These are phyloP conservation scores for Nosema granulosis DNA, from an alignment of 371 early-diverging fungal genomes.

Conservation along the genomic window DNA sequence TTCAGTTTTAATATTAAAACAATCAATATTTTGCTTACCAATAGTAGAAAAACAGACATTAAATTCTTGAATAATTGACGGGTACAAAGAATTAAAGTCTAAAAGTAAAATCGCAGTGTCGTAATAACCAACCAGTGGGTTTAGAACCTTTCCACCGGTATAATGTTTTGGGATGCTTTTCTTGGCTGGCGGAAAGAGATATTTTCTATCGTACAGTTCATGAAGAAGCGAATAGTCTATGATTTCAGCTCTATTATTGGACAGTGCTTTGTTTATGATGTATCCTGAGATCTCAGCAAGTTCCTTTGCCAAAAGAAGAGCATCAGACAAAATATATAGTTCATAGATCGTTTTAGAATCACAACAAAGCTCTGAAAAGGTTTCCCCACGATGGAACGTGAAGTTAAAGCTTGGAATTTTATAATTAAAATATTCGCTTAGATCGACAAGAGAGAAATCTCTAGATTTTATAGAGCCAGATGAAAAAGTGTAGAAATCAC, in stretches of 20 bases:
- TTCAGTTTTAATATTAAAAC: constrained; percentile 5
- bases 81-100: constrained; percentile 99
- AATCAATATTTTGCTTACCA: constrained; percentile 59
- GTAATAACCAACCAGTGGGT: constrained; percentile 92
- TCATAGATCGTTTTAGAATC: constrained; percentile 43
- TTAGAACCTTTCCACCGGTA: constrained; percentile 92
- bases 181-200: constrained; percentile 67
- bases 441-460: constrained; percentile 56
- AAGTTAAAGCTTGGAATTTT: not conserved
- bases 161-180: constrained; percentile 80
- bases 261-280: constrained; percentile 69
- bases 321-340: constrained; percentile 52
- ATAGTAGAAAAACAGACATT: constrained; percentile 98
- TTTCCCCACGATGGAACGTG: not conserved
- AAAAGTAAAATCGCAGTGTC: constrained; percentile 86
- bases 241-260: constrained; percentile 90
- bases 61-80: constrained; percentile 98
- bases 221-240: constrained; percentile 93
- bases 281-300: constrained; percentile 64
- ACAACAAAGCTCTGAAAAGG: not conserved
- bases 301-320: constrained; percentile 60
- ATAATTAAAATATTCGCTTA: constrained; percentile 14
- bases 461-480: constrained; percentile 49
- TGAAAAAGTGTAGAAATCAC: constrained; percentile 58
- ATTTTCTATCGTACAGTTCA: constrained; percentile 72